Conservation (phyloP, 306 rosid genomes). For the Begonia fuchsioides region DNA sequence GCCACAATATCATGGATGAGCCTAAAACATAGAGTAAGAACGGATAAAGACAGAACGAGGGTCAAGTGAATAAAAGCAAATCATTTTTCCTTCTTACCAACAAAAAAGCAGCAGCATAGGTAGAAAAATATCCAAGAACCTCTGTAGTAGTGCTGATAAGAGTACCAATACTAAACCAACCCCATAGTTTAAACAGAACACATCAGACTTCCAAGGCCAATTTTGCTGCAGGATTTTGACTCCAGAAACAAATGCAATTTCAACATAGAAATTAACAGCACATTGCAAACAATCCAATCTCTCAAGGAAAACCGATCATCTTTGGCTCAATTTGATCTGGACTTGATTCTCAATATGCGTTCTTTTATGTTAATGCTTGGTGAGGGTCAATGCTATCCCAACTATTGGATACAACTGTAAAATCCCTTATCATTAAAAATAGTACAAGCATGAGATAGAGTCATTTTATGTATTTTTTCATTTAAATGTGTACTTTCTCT, state of each 20-base stretch:
- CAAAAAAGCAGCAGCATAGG: conserved; percentile 98
- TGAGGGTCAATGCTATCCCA: conserved; percentile 22
- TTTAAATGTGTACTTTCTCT: no score
- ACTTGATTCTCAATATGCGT: conserved; percentile 39
- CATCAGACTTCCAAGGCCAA: conserved; percentile 70
- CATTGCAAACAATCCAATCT: conserved; percentile 48
- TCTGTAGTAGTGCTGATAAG: conserved; percentile 85
- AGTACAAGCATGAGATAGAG: conserved; percentile 20
- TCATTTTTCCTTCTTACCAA: conserved; percentile 70
- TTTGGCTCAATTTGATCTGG: conserved; percentile 45
- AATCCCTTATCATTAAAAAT: conserved; percentile 19
- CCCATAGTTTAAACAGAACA: conserved; percentile 52
- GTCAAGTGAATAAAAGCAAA: conserved; percentile 35
- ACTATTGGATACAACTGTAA: conserved; percentile 13
- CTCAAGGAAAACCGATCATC: conserved; percentile 50
- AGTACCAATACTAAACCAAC: conserved; percentile 65
- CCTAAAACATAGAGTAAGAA: conserved; percentile 21
- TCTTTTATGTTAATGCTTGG: conserved; percentile 26
- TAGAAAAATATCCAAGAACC: conserved; percentile 85
- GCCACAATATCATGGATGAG: conserved; percentile 21
- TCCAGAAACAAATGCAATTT: conserved; percentile 46
- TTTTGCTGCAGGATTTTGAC: conserved; percentile 53
- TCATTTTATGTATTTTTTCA: no score
- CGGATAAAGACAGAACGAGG: conserved; percentile 26
- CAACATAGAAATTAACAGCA: conserved; percentile 31